Percentiles rank a stretch among this genome's conserved stretches.
Evolutionary conservation across 306 rosid genomes (phyloP).

Genomic region (Dalbergia cochinchinensis): DNA sequence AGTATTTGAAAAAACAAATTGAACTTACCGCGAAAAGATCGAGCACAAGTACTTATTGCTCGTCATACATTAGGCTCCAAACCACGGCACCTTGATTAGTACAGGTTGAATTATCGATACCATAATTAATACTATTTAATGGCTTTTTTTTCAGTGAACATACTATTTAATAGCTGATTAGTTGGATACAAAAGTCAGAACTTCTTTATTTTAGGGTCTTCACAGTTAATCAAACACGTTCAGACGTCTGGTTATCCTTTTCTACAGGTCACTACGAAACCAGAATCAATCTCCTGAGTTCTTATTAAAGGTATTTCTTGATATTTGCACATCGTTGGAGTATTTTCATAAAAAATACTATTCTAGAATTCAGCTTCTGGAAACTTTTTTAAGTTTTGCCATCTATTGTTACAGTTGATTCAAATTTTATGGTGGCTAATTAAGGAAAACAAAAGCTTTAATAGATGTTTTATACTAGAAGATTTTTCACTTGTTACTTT

Average conservation of each 20-base stretch:
- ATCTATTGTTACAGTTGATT: neutral
- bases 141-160: too few relatives aligned
- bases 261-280: neutral
- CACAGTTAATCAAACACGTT: slow-evolving; percentile 20
- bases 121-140: neutral
- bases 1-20: too few relatives aligned
- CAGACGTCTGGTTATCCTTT: neutral
- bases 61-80: neutral
- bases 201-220: neutral
- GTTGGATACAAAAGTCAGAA: neutral
- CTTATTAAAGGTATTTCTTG: neutral
- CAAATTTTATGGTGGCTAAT: too few relatives aligned
- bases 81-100: neutral
- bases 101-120: neutral
- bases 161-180: neutral
- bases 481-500: neutral
- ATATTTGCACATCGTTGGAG: neutral
- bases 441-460: too few relatives aligned
- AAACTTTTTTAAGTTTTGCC: neutral
- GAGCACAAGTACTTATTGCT: too few relatives aligned
- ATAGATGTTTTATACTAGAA: too few relatives aligned
- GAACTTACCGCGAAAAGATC: too few relatives aligned
- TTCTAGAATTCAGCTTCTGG: slow-evolving; percentile 33
- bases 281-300: neutral
- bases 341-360: neutral